Conservation (phyloP, 306 rosid genomes). For the Citrullus mucosospermus region DNA sequence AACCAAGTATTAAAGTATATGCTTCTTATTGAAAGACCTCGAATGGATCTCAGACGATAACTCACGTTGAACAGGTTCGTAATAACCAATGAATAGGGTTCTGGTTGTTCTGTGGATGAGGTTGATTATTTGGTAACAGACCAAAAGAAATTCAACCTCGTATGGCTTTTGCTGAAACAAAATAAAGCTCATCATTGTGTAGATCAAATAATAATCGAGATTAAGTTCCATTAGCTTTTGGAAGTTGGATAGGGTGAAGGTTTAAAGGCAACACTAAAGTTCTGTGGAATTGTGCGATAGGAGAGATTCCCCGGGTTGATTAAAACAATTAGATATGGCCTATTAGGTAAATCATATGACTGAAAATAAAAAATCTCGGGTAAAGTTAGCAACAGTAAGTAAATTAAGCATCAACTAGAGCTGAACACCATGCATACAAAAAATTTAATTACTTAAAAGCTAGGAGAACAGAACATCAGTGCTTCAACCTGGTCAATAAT, state of each 20-base stretch:
- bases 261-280: not conserved
- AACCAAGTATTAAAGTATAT: not conserved
- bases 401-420: not conserved
- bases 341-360: not conserved
- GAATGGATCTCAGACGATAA: not conserved
- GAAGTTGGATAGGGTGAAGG: not conserved
- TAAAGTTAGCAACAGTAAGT: not conserved
- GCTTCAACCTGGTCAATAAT: constrained; percentile 2
- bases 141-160: not conserved
- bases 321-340: not conserved
- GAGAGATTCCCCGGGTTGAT: not conserved
- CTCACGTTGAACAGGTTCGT: not conserved
- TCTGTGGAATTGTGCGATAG: not conserved
- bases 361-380: not conserved
- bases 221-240: not conserved
- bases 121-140: not conserved
- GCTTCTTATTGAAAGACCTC: not conserved
- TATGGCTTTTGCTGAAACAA: not conserved
- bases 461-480: not conserved
- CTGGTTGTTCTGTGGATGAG: not conserved
- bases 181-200: not conserved
- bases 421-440: not conserved
- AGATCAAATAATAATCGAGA: not conserved
- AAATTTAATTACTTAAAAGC: not conserved
- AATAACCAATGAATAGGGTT: not conserved